Evolutionary conservation across 495 filamentous ascomycete genomes (phyloP), one percentile per base, ranked within the genome.

Genomic region (Stereocaulon alpinum): DNA sequence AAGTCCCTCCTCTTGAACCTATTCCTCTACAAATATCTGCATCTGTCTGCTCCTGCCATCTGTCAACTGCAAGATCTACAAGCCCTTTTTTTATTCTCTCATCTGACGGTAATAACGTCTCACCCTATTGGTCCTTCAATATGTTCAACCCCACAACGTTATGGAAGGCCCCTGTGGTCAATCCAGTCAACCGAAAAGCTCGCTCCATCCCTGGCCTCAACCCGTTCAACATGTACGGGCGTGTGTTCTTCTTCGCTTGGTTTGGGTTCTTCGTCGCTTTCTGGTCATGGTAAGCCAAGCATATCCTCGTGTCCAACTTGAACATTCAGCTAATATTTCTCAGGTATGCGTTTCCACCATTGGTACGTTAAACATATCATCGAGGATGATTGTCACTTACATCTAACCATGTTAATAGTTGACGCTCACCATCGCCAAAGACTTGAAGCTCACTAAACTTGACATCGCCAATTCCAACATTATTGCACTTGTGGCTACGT

Each of bases 201-300:
- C 80, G 79, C 43, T 86, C 86, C 0, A 83, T 96, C 51, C 92
- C 91, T 0, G 67, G 88, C 37, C 69, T 96, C 30, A 96, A 96
- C 68, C 84, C 86, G 10, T 66, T 89, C 60, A 82, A 94, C 65
- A 68, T 82, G 61, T 89, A 97, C 78, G 91, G 92, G 48, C 80
- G 91, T 3, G 89, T 93, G 0, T 96, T 94, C 71, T 89, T 90
- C 77, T 95, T 96, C 73, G 89, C 90, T 0, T 96, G 91, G 86
- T 80, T 89, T 51, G 92, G 92, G 10, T 97, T 97, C 74, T 88
- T 96, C 84, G 82, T 96, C 59, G 89, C 91, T 22, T 97, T 97
- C 75, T 86, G 89, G 73, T 92, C 88, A 3, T 97, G 92, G 87
- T 89, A 84, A 68, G 68, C 48, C 14, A 20, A 24, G 12, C 20